A percentile compares a stretch with the other conserved stretches of the same genome.
phyloP scores from a whole-genome alignment of 176 grass and related monocot species.

The Cenchrus fungigraminus region DNA sequence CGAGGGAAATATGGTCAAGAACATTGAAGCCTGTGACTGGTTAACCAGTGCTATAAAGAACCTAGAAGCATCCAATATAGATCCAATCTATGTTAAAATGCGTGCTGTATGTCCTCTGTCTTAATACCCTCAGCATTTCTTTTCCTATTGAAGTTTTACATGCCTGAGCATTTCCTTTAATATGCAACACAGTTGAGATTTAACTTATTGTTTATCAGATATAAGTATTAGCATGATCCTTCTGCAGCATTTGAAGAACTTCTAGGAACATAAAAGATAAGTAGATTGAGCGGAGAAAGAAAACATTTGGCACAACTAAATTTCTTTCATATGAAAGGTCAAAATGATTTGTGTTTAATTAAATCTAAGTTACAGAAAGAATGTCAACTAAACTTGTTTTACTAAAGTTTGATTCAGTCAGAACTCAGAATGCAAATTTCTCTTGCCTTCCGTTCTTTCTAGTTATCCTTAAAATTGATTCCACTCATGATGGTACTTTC shows the following conservation, averaged over 20 bases:
- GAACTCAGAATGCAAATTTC: background rate
- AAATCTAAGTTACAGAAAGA: background rate
- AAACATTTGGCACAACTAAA: background rate
- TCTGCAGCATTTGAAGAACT: background rate
- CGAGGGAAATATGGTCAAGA: slow-evolving; percentile 82
- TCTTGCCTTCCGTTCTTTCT: background rate
- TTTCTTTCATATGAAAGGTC: background rate
- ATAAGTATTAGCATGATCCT: background rate
- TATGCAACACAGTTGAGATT: background rate
- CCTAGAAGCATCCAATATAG: slow-evolving; percentile 80
- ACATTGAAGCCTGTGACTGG: slow-evolving; percentile 98
- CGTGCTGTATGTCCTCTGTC: slow-evolving; percentile 68
- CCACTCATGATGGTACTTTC: background rate
- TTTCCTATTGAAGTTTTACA: slow-evolving; percentile 16
- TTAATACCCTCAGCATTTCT: slow-evolving; percentile 6
- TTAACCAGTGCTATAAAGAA: slow-evolving; percentile 85
- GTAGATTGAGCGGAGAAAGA: background rate
- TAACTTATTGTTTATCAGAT: background rate
- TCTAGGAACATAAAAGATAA: background rate
- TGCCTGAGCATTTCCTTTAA: background rate
- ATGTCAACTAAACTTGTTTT: background rate
- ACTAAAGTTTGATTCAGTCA: background rate
- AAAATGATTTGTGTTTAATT: background rate
- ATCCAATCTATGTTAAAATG: slow-evolving; percentile 81
- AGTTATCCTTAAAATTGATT: background rate